These are phyloP conservation scores for Ganoderma sp. DNA, from an alignment of 1,284 basidiomycete species.

Conservation along the genomic window DNA sequence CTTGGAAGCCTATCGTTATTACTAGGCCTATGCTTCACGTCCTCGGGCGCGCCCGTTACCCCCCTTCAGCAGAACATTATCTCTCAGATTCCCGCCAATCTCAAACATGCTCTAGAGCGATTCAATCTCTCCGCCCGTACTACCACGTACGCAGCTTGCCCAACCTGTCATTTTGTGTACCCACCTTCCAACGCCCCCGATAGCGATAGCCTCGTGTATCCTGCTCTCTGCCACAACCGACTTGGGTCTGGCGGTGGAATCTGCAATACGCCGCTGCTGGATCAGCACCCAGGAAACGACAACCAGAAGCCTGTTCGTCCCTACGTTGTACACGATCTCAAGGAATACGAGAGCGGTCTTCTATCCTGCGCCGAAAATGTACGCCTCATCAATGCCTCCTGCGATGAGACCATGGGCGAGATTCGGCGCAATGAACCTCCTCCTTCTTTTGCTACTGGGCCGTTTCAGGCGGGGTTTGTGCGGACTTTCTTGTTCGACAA, in stretches of 20 bases:
- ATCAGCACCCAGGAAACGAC: neutral
- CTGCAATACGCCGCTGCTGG: neutral
- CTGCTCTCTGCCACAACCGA: constrained; percentile 8
- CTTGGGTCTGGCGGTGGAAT: neutral
- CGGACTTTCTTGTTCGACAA: constrained; percentile 8
- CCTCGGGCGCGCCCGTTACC: neutral
- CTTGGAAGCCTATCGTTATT: constrained; percentile 4
- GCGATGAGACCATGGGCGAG: constrained; percentile 2
- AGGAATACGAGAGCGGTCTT: too few species aligned
- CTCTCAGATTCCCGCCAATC: constrained; percentile 7
- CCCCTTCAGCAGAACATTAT: constrained; percentile 8
- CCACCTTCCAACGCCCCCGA: neutral
- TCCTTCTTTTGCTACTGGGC: neutral
- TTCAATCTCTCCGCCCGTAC: constrained; percentile 12
- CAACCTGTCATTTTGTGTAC: constrained; percentile 7
- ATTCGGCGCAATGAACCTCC: constrained; percentile 2
- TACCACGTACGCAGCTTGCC: constrained; percentile 10
- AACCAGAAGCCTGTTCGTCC: constrained; percentile 5
- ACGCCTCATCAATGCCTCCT: constrained; percentile 4
- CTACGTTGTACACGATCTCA: constrained; percentile 13
- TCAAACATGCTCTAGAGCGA: constrained; percentile 5
- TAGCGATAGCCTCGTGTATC: constrained; percentile 1
- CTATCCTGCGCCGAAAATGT: constrained; percentile 10
- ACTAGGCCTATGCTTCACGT: constrained; percentile 2
- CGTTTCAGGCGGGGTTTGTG: constrained; percentile 4